These are phyloP conservation scores for Plasmodium falciparum DNA, from an alignment of 169 alveolate genomes.

Conservation along the genomic window DNA sequence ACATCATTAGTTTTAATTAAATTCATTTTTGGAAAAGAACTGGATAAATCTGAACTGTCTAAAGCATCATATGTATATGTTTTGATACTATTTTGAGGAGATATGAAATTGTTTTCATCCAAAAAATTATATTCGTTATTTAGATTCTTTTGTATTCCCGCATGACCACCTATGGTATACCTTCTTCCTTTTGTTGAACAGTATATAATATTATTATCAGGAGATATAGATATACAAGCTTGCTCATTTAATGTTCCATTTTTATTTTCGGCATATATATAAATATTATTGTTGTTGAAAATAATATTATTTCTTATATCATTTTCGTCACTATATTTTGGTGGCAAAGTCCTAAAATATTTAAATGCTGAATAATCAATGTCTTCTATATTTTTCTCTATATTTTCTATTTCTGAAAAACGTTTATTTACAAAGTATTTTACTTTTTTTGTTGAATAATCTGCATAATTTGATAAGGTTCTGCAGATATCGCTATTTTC, in stretches of 20 bases:
- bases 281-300: slow-evolving; percentile 64
- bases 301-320: slow-evolving; percentile 73
- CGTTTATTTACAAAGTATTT: slow-evolving; percentile 69
- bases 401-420: slow-evolving; percentile 69
- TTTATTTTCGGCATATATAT: slow-evolving; percentile 75
- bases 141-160: slow-evolving; percentile 73
- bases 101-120: slow-evolving; percentile 25
- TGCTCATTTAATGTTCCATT: slow-evolving; percentile 77
- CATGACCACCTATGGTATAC: slow-evolving; percentile 73
- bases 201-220: slow-evolving; percentile 63
- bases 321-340: slow-evolving; percentile 74
- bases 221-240: slow-evolving; percentile 73
- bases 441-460: slow-evolving; percentile 55
- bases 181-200: slow-evolving; percentile 74
- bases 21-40: slow-evolving; percentile 70
- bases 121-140: slow-evolving; percentile 71
- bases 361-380: slow-evolving; percentile 55
- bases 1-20: slow-evolving; percentile 73
- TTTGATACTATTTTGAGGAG: slow-evolving; percentile 54
- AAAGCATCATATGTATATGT: slow-evolving; percentile 59
- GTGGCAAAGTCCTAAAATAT: slow-evolving; percentile 71
- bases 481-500: slow-evolving; percentile 67
- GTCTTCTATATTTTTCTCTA: slow-evolving; percentile 69
- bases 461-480: slow-evolving; percentile 67
- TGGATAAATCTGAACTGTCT: slow-evolving; percentile 63